Base-by-base conservation (phyloP, 257 asterid genomes). In the Pogostemon cablin region DNA sequence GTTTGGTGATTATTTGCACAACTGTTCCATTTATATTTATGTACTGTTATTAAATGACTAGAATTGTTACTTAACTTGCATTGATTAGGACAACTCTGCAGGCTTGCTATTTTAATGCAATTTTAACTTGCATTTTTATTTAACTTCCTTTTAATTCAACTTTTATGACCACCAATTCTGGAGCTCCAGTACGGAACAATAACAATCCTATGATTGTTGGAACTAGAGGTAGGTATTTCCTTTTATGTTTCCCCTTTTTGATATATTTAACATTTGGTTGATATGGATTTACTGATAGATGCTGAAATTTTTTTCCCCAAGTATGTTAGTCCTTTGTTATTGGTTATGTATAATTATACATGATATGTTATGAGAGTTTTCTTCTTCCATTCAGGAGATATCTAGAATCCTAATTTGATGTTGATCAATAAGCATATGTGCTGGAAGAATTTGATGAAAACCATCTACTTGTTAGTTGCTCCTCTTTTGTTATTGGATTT, bases 141-240 rank as follows among this genome's bases (percentile, higher is more conserved):
- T 25, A 25, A 25, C 32, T 25, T 25, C 32, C 93, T 72, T 75
- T 67, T 80, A 81, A 90, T 72, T 79, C 95, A 55, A 83, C 96
- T 9, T 90, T 82, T 68, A 82, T 84, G 92, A 88, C 97, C 60
- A 85, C 97, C 6, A 90, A 88, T 62, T 80, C 88, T 9, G 97
- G 97, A 39, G 90, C 96, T 71, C 97, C 97, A 8, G 96, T 88
- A 3, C 86, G 89, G 89, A 84, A 90, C 86, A 90, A 88, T 43
- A 82, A 87, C 82, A 82, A 87, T 72, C 81, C 93, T 3, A 73
- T 90, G 82, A 82, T 92, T 35, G 88, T 88, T 5, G 97, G 96
- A 68, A 72, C 77, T 56, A 74, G 97, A 82, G 96, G 95, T 88
- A 82, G 96, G 95, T 88, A 35, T 34, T 61, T 40, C 37, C 2